A percentile compares a stretch with the other conserved stretches of the same genome.
phyloP scores from a whole-genome alignment of 345 rosid species.

The Cardamine chenopodiifolia region DNA sequence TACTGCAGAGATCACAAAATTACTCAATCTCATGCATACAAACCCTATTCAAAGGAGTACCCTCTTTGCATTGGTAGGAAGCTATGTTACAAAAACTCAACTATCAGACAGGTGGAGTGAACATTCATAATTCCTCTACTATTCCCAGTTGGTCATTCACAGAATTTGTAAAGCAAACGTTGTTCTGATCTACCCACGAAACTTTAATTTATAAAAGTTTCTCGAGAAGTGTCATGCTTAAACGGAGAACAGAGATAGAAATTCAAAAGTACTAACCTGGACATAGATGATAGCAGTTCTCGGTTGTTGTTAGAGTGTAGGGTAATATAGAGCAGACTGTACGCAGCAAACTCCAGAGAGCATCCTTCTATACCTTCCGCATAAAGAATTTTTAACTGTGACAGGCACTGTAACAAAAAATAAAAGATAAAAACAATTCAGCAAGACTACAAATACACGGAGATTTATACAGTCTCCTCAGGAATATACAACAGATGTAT shows the following conservation, averaged over 20 bases:
- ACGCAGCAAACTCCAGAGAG: slow-evolving; percentile 91
- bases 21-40: slow-evolving; percentile 18
- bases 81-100: slow-evolving; percentile 7
- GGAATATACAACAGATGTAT: slow-evolving; percentile 18
- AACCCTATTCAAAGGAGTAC: slow-evolving; percentile 21
- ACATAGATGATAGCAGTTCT: slow-evolving; percentile 85
- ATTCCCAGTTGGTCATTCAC: not conserved
- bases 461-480: slow-evolving; percentile 5
- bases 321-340: slow-evolving; percentile 79
- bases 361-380: slow-evolving; percentile 94
- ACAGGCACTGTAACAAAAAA: slow-evolving; percentile 73
- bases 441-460: not conserved
- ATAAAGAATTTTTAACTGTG: slow-evolving; percentile 90
- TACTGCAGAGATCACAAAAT: not conserved
- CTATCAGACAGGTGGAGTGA: slow-evolving; percentile 10
- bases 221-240: not conserved
- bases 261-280: slow-evolving; percentile 61
- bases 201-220: too few species aligned
- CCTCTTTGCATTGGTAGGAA: slow-evolving; percentile 23
- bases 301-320: slow-evolving; percentile 86
- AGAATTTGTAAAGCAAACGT: slow-evolving; percentile 5
- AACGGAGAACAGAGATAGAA: slow-evolving; percentile 16
- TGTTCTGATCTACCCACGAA: slow-evolving; percentile 7
- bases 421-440: slow-evolving; percentile 23
- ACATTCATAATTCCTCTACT: slow-evolving; percentile 11